A percentile compares a stretch with the other conserved stretches of the same genome.
Conservation (phyloP, 495 filamentous ascomycete species). For the Tuber borchii region DNA sequence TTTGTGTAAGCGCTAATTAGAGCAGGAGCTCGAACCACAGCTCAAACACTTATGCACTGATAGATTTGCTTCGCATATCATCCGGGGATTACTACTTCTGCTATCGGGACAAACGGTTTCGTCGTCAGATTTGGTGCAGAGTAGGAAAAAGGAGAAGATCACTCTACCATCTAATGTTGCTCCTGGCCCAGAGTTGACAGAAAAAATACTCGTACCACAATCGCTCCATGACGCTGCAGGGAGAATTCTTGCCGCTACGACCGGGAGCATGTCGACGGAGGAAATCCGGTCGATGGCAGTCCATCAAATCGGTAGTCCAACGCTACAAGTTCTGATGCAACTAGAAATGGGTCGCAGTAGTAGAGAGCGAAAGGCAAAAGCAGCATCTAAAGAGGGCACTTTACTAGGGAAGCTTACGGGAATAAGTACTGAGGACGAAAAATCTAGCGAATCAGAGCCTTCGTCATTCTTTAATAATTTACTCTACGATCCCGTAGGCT, state of each 20-base stretch:
- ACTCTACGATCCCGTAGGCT: slow-evolving; percentile 82
- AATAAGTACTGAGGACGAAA: slow-evolving; percentile 54
- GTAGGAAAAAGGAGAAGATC: slow-evolving; percentile 83
- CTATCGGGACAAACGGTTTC: slow-evolving; percentile 65
- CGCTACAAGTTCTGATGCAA: slow-evolving; percentile 77
- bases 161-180: slow-evolving; percentile 47
- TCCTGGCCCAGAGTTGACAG: slow-evolving; percentile 43
- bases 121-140: slow-evolving; percentile 61
- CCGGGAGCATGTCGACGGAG: slow-evolving; percentile 37
- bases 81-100: slow-evolving; percentile 76
- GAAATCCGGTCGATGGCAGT: slow-evolving; percentile 67
- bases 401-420: slow-evolving; percentile 50
- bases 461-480: slow-evolving; percentile 69
- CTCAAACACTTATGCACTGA: slow-evolving; percentile 81
- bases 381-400: slow-evolving; percentile 12
- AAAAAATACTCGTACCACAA: slow-evolving; percentile 57
- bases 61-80: slow-evolving; percentile 80
- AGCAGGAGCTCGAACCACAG: slow-evolving; percentile 66
- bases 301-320: slow-evolving; percentile 82
- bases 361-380: slow-evolving; percentile 18
- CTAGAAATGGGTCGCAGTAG: slow-evolving; percentile 53
- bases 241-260: slow-evolving; percentile 69
- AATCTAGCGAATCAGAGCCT: slow-evolving; percentile 23
- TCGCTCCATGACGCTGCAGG: slow-evolving; percentile 68
- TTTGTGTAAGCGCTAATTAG: not conserved